Evolutionary conservation across 495 filamentous ascomycete genomes (phyloP), one percentile per base, ranked within the genome.

Genomic region (Trichoderma gamsii): DNA sequence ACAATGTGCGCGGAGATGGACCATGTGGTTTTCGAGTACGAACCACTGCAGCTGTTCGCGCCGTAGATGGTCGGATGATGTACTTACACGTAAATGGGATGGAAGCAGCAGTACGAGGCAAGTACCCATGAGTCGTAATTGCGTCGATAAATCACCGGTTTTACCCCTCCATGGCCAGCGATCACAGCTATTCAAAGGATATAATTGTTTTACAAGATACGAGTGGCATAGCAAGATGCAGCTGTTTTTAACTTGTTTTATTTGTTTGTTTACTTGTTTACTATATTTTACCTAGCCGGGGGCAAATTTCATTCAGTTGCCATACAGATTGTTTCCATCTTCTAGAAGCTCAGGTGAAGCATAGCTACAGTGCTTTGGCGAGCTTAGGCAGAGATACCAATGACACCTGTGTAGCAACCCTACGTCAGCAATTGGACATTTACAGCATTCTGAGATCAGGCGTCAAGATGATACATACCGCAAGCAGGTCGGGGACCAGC

Each of bases 401-500:
- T 96, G 76, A 97, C 93, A 85, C 86, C 86, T 91, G 70, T 18
- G 9, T 21, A 32, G 9, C 11, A 12, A 5, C 5, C 51, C 27
- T 2, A 32, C 25, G 56, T 61, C 41, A 65, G 63, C 41, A 65
- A 12, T 21, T 23, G 32, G 35, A 51, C 32, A 63, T 68, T 59
- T 11, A 65, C 9, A 52, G 75, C 68, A 75, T 65, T 16, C 5
- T 5, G 49, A 52, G 32, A 70, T 23, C 65, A 15, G 66, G 68
- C 66, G 8, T 65, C 44, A 12, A 27, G 21, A 23, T 13, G 61
- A 29, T 56, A 81, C 85, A 78, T 86, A 87, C 94, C 95, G 80
- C 95, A 99, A 76, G 95, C 96, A 72, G 94, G 95, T 73, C 95
- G 90, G 67, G 79, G 74, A 71, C 95, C 95, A 77, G 94, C 96